These are phyloP conservation scores for Euphrasia arctica DNA, from an alignment of 305 asterid genomes.

Conservation along the genomic window DNA sequence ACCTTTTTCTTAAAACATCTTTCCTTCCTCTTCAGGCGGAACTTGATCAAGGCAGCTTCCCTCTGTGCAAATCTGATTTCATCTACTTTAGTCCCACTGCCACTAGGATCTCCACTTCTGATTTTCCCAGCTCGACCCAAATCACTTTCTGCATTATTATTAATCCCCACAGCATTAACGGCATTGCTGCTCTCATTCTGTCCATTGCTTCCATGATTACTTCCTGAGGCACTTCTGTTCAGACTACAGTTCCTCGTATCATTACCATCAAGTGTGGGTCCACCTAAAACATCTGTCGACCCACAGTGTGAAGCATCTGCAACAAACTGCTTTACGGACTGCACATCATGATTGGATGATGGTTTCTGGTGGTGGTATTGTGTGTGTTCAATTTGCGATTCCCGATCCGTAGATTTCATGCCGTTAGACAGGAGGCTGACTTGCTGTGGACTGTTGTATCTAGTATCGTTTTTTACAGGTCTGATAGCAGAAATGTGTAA, in stretches of 20 bases:
- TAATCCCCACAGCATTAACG: slow-evolving; percentile 33
- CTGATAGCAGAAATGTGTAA: slow-evolving; percentile 47
- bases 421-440: slow-evolving; percentile 34
- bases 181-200: slow-evolving; percentile 55
- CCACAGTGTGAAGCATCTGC: slow-evolving; percentile 47
- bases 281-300: slow-evolving; percentile 44
- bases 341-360: slow-evolving; percentile 38
- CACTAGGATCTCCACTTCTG: slow-evolving; percentile 58
- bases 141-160: slow-evolving; percentile 51
- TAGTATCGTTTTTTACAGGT: slow-evolving; percentile 42
- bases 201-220: slow-evolving; percentile 65
- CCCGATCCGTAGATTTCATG: slow-evolving; percentile 35
- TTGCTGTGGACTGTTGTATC: slow-evolving; percentile 39
- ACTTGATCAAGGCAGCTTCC: slow-evolving; percentile 70
- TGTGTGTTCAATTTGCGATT: slow-evolving; percentile 29
- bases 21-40: slow-evolving; percentile 64
- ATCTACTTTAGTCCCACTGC: slow-evolving; percentile 50
- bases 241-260: slow-evolving; percentile 41
- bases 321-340: slow-evolving; percentile 46
- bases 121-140: slow-evolving; percentile 54
- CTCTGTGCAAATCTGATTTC: slow-evolving; percentile 54
- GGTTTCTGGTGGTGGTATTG: slow-evolving; percentile 42
- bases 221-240: slow-evolving; percentile 65
- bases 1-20: slow-evolving; percentile 53
- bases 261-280: slow-evolving; percentile 42